Base-by-base conservation (phyloP, 2,329 filamentous ascomycete genomes). In the Monascus ruber region DNA sequence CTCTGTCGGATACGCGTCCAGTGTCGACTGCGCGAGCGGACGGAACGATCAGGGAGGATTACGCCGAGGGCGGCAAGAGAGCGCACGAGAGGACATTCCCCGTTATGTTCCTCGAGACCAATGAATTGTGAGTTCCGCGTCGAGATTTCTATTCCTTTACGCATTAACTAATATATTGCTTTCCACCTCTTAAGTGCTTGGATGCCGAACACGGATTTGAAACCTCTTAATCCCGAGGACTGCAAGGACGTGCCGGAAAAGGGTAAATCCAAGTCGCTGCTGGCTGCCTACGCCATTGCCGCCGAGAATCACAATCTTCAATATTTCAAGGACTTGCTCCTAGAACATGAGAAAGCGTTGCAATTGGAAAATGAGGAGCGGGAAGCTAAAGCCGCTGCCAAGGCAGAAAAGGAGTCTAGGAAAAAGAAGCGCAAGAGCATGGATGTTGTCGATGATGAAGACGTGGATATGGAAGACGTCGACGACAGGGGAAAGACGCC, bases 61-160 rank as follows among this genome's bases (percentile, higher is more conserved):
- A 85, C 57, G 77, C 80, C 32, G 87, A 94, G 53, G 88, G 83
- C 44, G 89, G 85, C 52, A 91, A 91, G 70, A 83, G 87, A 49
- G 79, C 76, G 33, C 77, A 81, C 45, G 87, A 95, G 63, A 77
- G 89, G 47, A 87, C 83, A 26, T 96, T 87, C 59, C 85, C 89
- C 4, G 80, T 96, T 56, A 95, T 96, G 89, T 96, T 94, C 60
- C 69, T 96, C 37, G 73, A 78, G 47, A 94, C 88, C 31, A 95
- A 96, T 55, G 89, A 96, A 72, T 96, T 98, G 91, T 98, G 69
- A 77, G 89, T 78, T 7, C 7, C 32, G 24, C 17, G 34, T 35
- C 27, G 6, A 29, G 6, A 26, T 25, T 37, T 26, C 33, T 36
- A 34, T 31, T 44, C 4, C 34, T 41, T 45, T 40, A 27, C 35